These are phyloP conservation scores for Rhizopogon vesiculosus DNA, from an alignment of 768 basidiomycete species.

Conservation along the genomic window DNA sequence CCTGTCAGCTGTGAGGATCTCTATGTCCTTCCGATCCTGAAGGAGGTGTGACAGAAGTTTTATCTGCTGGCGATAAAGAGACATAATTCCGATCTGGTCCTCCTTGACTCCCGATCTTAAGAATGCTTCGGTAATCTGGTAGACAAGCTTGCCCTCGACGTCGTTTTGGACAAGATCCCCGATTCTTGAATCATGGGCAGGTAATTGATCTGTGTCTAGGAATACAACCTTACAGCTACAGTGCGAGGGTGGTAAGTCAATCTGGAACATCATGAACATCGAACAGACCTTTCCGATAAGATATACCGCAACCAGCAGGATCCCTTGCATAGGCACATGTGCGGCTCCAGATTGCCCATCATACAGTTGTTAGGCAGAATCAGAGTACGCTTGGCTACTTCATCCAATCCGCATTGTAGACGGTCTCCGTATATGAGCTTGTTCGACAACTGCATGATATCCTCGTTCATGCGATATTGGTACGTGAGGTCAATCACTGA, in stretches of 20 bases:
- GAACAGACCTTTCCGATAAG: constrained; percentile 55
- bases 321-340: constrained; percentile 25
- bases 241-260: background rate
- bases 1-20: constrained; percentile 88
- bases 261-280: background rate
- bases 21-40: constrained; percentile 50
- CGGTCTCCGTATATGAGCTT: constrained; percentile 77
- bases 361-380: constrained; percentile 44
- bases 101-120: constrained; percentile 58
- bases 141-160: constrained; percentile 65
- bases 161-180: constrained; percentile 92
- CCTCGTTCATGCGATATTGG: constrained; percentile 96
- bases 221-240: constrained; percentile 82
- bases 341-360: constrained; percentile 30
- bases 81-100: constrained; percentile 81
- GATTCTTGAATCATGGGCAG: constrained; percentile 74
- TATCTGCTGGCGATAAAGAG: constrained; percentile 93
- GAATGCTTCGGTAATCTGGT: constrained; percentile 66
- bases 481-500: constrained; percentile 81
- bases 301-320: constrained; percentile 72
- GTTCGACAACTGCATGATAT: constrained; percentile 92
- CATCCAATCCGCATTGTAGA: constrained; percentile 72
- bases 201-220: constrained; percentile 84
- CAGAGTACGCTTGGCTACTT: constrained; percentile 59
- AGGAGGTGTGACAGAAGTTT: constrained; percentile 77